Percentiles rank a stretch among this genome's conserved stretches.
These are phyloP conservation scores for Ogataea ramenticola DNA, from an alignment of 805 yeast genomes.

Conservation along the genomic window DNA sequence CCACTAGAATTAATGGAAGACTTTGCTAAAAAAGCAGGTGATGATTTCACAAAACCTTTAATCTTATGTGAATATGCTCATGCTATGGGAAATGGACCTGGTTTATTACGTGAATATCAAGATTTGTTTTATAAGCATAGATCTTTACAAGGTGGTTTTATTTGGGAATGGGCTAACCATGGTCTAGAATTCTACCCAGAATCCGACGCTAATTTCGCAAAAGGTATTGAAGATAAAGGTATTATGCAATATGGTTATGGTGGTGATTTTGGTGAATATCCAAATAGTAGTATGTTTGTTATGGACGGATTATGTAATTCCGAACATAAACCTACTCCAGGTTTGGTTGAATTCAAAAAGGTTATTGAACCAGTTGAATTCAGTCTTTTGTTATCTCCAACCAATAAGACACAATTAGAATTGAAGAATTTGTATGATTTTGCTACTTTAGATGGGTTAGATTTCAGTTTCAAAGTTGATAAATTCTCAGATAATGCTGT, in stretches of 20 bases:
- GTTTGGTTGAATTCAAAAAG: constrained; percentile 24
- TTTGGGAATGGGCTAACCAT: constrained; percentile 35
- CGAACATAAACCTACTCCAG: constrained; percentile 28
- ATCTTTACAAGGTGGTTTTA: constrained; percentile 28
- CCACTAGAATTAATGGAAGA: constrained; percentile 14
- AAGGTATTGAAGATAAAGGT: constrained; percentile 3
- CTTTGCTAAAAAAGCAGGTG: constrained; percentile 11
- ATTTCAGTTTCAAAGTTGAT: constrained; percentile 1
- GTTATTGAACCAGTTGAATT: constrained; percentile 25
- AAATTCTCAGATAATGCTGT: background rate
- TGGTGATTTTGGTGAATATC: constrained; percentile 30
- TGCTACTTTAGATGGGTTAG: constrained; percentile 9
- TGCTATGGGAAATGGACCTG: constrained; percentile 34
- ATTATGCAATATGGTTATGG: constrained; percentile 22
- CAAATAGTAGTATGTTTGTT: constrained; percentile 29
- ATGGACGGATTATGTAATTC: constrained; percentile 29
- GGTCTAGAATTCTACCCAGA: constrained; percentile 18
- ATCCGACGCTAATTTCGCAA: background rate
- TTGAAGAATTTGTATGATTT: constrained; percentile 17
- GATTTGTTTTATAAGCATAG: constrained; percentile 24
- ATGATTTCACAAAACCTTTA: constrained; percentile 19
- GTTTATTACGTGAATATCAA: constrained; percentile 25
- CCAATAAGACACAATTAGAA: constrained; percentile 1
- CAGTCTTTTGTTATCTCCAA: background rate
- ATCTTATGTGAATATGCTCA: constrained; percentile 31